Evolutionary conservation across 805 yeast genomes (phyloP).

Genomic region (Ascoidea asiatica): DNA sequence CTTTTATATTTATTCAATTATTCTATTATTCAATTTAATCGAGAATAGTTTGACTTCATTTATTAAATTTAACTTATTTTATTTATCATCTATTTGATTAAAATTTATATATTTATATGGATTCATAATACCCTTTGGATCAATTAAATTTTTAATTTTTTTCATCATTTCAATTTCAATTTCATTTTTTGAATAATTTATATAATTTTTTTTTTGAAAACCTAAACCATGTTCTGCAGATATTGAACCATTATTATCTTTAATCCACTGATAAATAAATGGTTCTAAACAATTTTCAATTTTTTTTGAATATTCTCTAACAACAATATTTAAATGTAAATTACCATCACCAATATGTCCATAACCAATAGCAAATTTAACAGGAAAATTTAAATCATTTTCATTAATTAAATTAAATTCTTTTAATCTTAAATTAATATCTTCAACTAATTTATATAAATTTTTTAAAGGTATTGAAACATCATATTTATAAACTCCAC

Average conservation of each 20-base stretch:
- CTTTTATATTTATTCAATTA: too few relatives aligned
- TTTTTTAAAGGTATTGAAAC: constrained; percentile 80
- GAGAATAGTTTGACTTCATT: too few relatives aligned
- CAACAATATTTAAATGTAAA: constrained; percentile 85
- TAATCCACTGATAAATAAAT: constrained; percentile 85
- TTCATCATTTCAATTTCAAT: constrained; percentile 64
- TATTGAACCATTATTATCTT: constrained; percentile 62
- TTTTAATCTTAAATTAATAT: constrained; percentile 46
- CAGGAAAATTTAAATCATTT: constrained; percentile 61
- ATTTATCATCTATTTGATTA: too few relatives aligned
- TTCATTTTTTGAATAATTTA: constrained; percentile 71
- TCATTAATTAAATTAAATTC: constrained; percentile 49
- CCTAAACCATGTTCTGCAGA: constrained; percentile 98
- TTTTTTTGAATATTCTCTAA: constrained; percentile 63
- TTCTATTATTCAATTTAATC: too few relatives aligned
- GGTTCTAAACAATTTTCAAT: constrained; percentile 84
- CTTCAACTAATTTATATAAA: constrained; percentile 73
- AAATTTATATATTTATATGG: constrained; percentile 72
- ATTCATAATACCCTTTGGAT: constrained; percentile 84
- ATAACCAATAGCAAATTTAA: constrained; percentile 81
- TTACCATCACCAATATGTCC: constrained; percentile 99
- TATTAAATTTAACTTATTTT: too few relatives aligned
- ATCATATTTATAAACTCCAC: constrained; percentile 96
- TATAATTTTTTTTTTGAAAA: constrained; percentile 86
- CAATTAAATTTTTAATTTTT: constrained; percentile 66